Conservation (phyloP, 164 flowering plant species). For the Aristolochia contorta region DNA sequence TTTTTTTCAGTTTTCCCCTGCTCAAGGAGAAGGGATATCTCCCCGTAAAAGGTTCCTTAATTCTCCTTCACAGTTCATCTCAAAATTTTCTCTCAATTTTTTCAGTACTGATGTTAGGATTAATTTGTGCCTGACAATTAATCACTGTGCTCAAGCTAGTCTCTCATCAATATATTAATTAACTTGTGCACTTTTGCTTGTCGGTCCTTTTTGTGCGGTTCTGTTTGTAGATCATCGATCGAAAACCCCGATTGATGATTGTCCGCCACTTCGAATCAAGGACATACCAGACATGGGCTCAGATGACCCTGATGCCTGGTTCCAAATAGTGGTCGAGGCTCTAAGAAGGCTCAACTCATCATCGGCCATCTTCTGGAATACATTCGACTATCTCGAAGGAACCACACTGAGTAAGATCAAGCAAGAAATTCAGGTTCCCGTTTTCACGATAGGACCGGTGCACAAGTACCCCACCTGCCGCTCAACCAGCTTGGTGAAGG, state of each 20-base stretch:
- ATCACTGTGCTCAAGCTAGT: too few species aligned
- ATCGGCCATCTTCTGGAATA: slow-evolving; percentile 24
- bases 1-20: slow-evolving; percentile 7
- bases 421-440: slow-evolving; percentile 10
- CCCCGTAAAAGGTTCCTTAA: slow-evolving; percentile 1
- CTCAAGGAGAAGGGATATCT: slow-evolving; percentile 14
- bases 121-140: neutral
- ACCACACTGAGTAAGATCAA: slow-evolving; percentile 5
- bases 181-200: neutral
- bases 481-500: slow-evolving; percentile 18
- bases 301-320: slow-evolving; percentile 1
- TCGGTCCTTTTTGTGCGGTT: neutral
- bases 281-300: slow-evolving; percentile 16
- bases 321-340: neutral
- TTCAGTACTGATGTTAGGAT: neutral
- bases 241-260: slow-evolving; percentile 13
- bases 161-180: too few species aligned
- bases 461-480: slow-evolving; percentile 20
- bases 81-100: neutral
- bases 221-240: neutral
- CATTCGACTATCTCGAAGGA: slow-evolving; percentile 28
- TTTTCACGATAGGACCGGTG: slow-evolving; percentile 35
- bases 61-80: neutral
- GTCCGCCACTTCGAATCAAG: slow-evolving; percentile 27
- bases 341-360: neutral